Percentiles rank a stretch among this genome's conserved stretches.
phyloP scores from a whole-genome alignment of 2,329 filamentous ascomycete genomes.

The Pleomassaria siparia region DNA sequence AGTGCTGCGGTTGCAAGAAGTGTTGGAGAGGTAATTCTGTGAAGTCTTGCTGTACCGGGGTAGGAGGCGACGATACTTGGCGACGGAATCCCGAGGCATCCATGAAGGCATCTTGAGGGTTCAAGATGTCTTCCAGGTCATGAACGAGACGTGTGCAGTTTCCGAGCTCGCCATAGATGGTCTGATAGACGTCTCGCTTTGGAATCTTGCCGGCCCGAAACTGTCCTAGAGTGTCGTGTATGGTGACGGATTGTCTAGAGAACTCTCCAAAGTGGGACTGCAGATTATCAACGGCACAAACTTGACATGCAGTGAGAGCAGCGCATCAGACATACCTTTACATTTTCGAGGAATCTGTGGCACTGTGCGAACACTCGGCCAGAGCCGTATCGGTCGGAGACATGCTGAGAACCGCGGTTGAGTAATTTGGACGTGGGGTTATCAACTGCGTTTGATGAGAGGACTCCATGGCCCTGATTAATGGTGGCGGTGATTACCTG shows the following conservation, averaged over 20 bases:
- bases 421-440: background rate
- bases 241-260: constrained; percentile 18
- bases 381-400: background rate
- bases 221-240: constrained; percentile 17
- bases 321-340: constrained; percentile 16
- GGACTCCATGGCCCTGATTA: background rate
- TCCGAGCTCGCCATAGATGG: constrained; percentile 21
- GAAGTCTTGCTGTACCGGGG: constrained; percentile 2
- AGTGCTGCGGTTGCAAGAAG: constrained; percentile 28
- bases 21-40: too few species aligned
- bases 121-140: constrained; percentile 23
- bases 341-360: constrained; percentile 19
- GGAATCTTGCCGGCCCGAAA: constrained; percentile 20
- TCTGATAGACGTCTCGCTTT: constrained; percentile 23
- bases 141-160: constrained; percentile 22
- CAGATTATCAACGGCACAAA: background rate
- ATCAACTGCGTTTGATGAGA: background rate
- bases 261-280: constrained; percentile 28
- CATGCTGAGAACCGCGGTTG: background rate
- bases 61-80: background rate
- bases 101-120: constrained; percentile 11
- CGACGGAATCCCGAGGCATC: background rate
- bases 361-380: constrained; percentile 3
- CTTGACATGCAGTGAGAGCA: background rate
- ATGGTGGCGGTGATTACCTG: background rate